Evolutionary conservation across 768 basidiomycete species (phyloP).

Genomic region (Rossbeevera mucosa): DNA sequence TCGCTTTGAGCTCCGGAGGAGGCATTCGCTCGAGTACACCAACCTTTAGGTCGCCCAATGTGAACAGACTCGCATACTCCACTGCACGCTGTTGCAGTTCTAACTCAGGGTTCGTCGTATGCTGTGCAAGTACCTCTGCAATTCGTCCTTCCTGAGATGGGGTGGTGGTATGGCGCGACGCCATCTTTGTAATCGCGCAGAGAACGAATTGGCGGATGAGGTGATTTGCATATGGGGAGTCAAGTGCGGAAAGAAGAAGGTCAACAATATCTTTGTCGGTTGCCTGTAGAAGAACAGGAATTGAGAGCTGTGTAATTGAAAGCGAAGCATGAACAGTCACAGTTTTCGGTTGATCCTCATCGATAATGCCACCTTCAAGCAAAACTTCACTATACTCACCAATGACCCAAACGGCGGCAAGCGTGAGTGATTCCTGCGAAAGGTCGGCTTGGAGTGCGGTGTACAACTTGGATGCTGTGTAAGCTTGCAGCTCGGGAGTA

Average conservation of each 20-base stretch:
- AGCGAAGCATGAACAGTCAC: conserved; percentile 37
- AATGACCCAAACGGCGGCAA: conserved; percentile 92
- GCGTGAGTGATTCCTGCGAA: conserved; percentile 92
- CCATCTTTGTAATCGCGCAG: conserved; percentile 84
- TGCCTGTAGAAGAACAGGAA: conserved; percentile 40
- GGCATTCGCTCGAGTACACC: conserved; percentile 98
- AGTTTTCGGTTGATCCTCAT: conserved; percentile 65
- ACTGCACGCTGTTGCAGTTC: conserved; percentile 96
- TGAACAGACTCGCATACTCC: conserved; percentile 86
- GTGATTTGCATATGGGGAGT: conserved; percentile 92
- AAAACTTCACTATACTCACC: conserved; percentile 95
- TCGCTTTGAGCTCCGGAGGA: conserved; percentile 96
- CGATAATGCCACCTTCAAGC: conserved; percentile 78
- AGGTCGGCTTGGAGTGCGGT: conserved; percentile 84
- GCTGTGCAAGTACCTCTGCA: conserved; percentile 69
- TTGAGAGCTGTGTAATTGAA: neutral
- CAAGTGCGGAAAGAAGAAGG: conserved; percentile 78
- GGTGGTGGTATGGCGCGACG: conserved; percentile 69
- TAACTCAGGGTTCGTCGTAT: conserved; percentile 84
- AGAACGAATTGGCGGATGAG: conserved; percentile 91
- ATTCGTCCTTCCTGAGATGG: conserved; percentile 73
- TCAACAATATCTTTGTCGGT: conserved; percentile 82
- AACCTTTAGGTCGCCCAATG: conserved; percentile 63
- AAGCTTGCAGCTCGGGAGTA: conserved; percentile 93
- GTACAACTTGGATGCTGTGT: conserved; percentile 90